phyloP scores from a whole-genome alignment of 768 basidiomycete genomes.

The Baorangia bicolor region DNA sequence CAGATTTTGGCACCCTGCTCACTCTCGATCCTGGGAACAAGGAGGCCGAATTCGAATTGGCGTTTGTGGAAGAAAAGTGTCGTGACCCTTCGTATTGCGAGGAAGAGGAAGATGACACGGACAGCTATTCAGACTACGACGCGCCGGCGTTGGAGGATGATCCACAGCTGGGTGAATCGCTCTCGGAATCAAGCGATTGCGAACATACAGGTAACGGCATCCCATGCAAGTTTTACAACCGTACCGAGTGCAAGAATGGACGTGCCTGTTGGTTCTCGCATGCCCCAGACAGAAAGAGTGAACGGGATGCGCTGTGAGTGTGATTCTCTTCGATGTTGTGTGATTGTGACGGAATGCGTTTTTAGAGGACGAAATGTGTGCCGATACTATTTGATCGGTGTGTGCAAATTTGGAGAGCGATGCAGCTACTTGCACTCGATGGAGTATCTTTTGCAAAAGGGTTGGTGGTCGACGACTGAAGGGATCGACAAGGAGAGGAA shows the following conservation, averaged over 20 bases:
- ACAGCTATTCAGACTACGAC: conserved; percentile 15
- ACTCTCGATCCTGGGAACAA: conserved; percentile 26
- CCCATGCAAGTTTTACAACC: conserved; percentile 59
- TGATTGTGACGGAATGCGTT: not conserved
- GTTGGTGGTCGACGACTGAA: conserved; percentile 45
- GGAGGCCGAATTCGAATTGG: conserved; percentile 20
- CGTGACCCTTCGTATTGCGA: not conserved
- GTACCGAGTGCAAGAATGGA: conserved; percentile 46
- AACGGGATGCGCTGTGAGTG: conserved; percentile 53
- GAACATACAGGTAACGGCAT: conserved; percentile 49
- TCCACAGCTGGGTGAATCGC: conserved; percentile 37
- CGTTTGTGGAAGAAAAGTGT: not conserved
- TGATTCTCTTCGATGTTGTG: not conserved
- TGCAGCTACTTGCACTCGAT: conserved; percentile 53
- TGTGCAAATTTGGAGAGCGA: conserved; percentile 39
- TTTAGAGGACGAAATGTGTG: conserved; percentile 55
- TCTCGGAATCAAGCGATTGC: conserved; percentile 56
- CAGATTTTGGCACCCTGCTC: conserved; percentile 32
- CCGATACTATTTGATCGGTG: conserved; percentile 38
- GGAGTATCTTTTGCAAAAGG: conserved; percentile 39
- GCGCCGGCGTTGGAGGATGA: conserved; percentile 23
- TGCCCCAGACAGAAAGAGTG: conserved; percentile 53
- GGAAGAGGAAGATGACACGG: not conserved
- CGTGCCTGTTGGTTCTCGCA: conserved; percentile 47
- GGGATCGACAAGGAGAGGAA: conserved; percentile 3